Conservation (phyloP, 202 grass and related monocot species). For the Schoenoplectus triqueter region DNA sequence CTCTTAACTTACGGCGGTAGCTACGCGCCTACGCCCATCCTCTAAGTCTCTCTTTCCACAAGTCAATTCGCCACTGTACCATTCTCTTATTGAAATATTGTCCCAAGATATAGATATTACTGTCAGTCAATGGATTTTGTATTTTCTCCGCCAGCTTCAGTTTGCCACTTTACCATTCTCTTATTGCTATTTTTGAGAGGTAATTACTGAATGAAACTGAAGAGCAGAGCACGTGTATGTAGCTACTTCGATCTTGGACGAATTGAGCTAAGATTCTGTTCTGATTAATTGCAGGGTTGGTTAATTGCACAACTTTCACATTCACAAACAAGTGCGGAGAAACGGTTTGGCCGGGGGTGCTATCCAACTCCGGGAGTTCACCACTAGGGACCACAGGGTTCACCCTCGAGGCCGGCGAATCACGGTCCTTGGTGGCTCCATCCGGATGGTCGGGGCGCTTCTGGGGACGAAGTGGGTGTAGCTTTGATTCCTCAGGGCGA, state of each 20-base stretch:
- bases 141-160: neutral
- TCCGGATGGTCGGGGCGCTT: constrained; percentile 79
- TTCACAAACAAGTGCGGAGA: constrained; percentile 85
- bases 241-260: neutral
- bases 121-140: constrained; percentile 28
- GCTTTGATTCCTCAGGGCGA: constrained; percentile 56
- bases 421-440: constrained; percentile 59
- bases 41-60: constrained; percentile 7
- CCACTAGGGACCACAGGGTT: constrained; percentile 75
- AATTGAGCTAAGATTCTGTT: neutral
- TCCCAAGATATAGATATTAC: neutral
- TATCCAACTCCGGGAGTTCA: constrained; percentile 82
- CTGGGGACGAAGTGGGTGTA: constrained; percentile 91
- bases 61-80: constrained; percentile 17
- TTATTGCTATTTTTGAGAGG: constrained; percentile 31
- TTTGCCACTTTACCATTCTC: constrained; percentile 26
- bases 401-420: constrained; percentile 60
- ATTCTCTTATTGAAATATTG: neutral
- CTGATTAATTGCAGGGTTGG: constrained; percentile 40
- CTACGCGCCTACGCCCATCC: neutral
- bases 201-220: constrained; percentile 28
- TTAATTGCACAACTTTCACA: constrained; percentile 62
- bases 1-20: constrained; percentile 24
- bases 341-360: constrained; percentile 87
- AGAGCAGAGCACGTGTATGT: neutral